Evolutionary conservation across 208 protist genomes (phyloP), one percentile per base, ranked within the genome.

Genomic region (Perkinsela sp.): DNA sequence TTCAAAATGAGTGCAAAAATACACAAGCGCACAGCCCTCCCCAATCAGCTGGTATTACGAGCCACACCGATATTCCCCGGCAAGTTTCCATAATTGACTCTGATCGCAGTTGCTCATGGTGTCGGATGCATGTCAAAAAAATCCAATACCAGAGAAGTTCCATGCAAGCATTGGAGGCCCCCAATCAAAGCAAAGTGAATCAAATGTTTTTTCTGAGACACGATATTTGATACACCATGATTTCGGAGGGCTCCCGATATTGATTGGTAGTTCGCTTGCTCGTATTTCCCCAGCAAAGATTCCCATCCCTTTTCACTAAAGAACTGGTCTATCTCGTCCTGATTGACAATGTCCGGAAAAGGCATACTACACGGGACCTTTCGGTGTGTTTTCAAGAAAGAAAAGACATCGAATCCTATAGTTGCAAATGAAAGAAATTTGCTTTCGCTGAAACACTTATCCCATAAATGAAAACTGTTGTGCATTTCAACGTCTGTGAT

Each of bases 401-500:
- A 6, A n/a, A 57, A 6, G 40, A 22, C 40, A 57, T 22, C 22
- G 40, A n/a, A 22, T 22, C 40, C 40, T 6, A 57, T 6, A 22
- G 13, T 57, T 22, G 40, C 40, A 22, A n/a, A 57, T 22, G 40
- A 57, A 22, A 57, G 40, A 57, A 57, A 57, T 57, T 57, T 6
- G 22, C 13, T n/a, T 22, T 57, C 40, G 40, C 40, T 57, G 40
- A 57, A 57, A 22, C 40, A 57, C 13, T n/a, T n/a, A n/a, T 22
- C 40, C 40, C 40, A 57, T 6, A n/a, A 22, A n/a, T 6, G 40
- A 6, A 57, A 22, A 22, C 40, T 57, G 40, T 57, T 57, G 6
- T 57, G 40, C 40, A 57, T 57, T 57, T 57, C 40, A 22, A 57
- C 40, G 40, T 57, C 40, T 57, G 40, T 57, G 40, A 57, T 57